Evolutionary conservation across 1,284 basidiomycete species (phyloP).

Genomic region (Cerrena zonata): DNA sequence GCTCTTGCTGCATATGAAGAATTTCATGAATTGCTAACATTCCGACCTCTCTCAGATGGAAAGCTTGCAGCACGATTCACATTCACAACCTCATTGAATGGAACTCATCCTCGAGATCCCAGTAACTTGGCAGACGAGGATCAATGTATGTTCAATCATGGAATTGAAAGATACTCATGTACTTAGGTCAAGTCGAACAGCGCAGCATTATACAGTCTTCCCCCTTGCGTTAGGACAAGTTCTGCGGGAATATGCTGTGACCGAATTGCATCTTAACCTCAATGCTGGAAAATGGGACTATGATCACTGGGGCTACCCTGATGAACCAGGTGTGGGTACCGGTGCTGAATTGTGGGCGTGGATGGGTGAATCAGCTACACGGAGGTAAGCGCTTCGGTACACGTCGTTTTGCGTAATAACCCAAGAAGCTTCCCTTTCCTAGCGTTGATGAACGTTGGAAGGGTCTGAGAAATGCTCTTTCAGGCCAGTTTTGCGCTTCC

Average conservation of each 20-base stretch:
- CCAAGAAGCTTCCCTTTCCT: slow-evolving; percentile 1
- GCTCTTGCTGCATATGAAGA: slow-evolving; percentile 29
- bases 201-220: slow-evolving; percentile 80
- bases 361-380: slow-evolving; percentile 59
- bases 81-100: slow-evolving; percentile 65
- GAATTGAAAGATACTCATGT: background rate
- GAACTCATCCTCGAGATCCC: slow-evolving; percentile 49
- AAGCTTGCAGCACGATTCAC: slow-evolving; percentile 80
- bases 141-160: slow-evolving; percentile 35
- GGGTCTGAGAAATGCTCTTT: slow-evolving; percentile 80
- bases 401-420: background rate
- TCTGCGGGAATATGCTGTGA: slow-evolving; percentile 75
- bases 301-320: slow-evolving; percentile 76
- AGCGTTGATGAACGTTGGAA: slow-evolving; percentile 78
- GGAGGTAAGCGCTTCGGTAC: slow-evolving; percentile 39
- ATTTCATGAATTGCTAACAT: slow-evolving; percentile 66
- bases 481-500: slow-evolving; percentile 91
- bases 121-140: slow-evolving; percentile 44
- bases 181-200: slow-evolving; percentile 26
- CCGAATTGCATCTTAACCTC: slow-evolving; percentile 81
- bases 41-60: slow-evolving; percentile 79
- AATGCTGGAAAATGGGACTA: slow-evolving; percentile 92
- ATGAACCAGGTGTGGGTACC: slow-evolving; percentile 68
- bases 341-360: slow-evolving; percentile 90
- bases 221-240: slow-evolving; percentile 84